Evolutionary conservation across 768 basidiomycete species (phyloP), one percentile per base, ranked within the genome.

Genomic region (Tulasnella sp.): DNA sequence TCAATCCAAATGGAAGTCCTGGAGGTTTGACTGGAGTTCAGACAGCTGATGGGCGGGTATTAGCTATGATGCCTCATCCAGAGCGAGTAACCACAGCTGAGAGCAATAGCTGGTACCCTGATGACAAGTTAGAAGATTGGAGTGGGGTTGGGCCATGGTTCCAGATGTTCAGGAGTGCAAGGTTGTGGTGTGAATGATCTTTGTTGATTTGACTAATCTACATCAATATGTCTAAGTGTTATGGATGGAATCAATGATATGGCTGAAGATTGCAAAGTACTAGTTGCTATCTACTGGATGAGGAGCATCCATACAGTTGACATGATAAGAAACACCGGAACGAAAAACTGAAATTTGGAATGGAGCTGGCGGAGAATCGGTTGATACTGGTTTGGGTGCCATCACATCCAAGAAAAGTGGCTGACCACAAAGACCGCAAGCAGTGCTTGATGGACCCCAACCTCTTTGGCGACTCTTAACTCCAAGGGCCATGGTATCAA

Each of bases 1-100:
- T 82, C 59, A 90, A 90, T 58, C 87, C 87, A 25, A 90, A 89
- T 55, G 87, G 87, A 37, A 85, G 85, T 60, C 77, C 81, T 0
- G 79, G 71, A 4, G 95, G 91, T 4, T 77, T 93, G 40, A 83
- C 92, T 10, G 95, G 90, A 16, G 74, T 98, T 22, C 83, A 88
- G 58, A 89, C 88, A 5, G 73, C 77, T 0, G 76, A 81, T 60
- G 95, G 95, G 9, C 75, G 91, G n/a, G 82, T 99, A 7, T 70
- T 98, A 48, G 91, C 89, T 1, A 66, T 98, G 59, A 99, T 99
- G 95, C 95, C 95, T 13, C 95, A 98, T 66, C 92, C 93, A 0
- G 95, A 98, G 64, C 78, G 93, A 13, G 83, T 86, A 4, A 74
- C 77, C 16, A 72, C 78, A 27, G 60, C 85, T 51, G 84, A 85